Evolutionary conservation across 768 basidiomycete genomes (phyloP).

Genomic region (Macrolepiota dolichaula): DNA sequence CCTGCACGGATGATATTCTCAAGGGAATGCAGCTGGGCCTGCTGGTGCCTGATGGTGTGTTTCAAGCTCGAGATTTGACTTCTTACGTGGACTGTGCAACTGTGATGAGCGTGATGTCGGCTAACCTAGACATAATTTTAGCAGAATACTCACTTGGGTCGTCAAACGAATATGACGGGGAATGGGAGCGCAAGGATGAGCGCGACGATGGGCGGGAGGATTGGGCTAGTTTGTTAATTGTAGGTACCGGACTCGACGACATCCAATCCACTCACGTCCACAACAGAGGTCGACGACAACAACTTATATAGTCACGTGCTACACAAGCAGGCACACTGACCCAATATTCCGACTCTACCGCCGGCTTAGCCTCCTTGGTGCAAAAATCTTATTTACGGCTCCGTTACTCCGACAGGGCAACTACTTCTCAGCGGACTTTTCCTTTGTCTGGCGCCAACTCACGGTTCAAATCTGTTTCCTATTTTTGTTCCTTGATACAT

Average conservation of each 20-base stretch:
- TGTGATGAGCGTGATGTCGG: neutral
- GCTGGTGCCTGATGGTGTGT: conserved; percentile 80
- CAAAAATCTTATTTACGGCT: too few species aligned
- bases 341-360: too few species aligned
- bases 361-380: too few species aligned
- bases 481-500: too few species aligned
- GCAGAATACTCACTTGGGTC: conserved; percentile 54
- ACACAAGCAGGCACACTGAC: too few species aligned
- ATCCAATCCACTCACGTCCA: conserved; percentile 22
- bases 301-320: too few species aligned
- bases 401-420: too few species aligned
- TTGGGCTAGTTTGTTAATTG: neutral
- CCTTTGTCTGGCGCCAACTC: too few species aligned
- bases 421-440: too few species aligned
- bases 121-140: neutral
- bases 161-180: conserved; percentile 55
- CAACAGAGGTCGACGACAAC: neutral
- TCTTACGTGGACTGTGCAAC: conserved; percentile 59
- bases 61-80: conserved; percentile 80
- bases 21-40: conserved; percentile 70
- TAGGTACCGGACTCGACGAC: conserved; percentile 28
- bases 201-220: conserved; percentile 42
- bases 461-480: too few species aligned
- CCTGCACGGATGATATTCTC: conserved; percentile 67
- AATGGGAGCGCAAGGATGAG: conserved; percentile 43